Evolutionary conservation across 306 rosid species (phyloP), one percentile per base, ranked within the genome.

Genomic region (Trifolium fragiferum): DNA sequence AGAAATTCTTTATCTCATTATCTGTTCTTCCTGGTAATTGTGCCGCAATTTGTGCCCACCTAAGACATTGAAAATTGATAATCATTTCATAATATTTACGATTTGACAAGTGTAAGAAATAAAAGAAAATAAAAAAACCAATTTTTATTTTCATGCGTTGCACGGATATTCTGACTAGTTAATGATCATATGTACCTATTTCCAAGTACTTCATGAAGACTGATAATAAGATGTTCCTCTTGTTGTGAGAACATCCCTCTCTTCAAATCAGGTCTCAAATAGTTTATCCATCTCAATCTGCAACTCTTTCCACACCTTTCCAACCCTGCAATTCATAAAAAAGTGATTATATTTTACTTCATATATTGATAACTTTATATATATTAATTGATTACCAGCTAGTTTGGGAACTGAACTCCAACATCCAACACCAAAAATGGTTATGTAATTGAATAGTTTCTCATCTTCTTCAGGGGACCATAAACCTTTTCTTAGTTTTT

Each of bases 401-500:
- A 82, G 90, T 84, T 88, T 93, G 40, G 98, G 98, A 58, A 93
- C 96, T 0, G 98, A 91, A 63, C 98, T 93, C 98, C 98, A 93
- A 86, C 97, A 91, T 16, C 98, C 97, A 80, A 91, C 93, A 13
- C 98, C 98, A 53, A 89, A 93, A 13, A 78, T 78, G 61, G 96
- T 84, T 70, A 93, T 88, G 90, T 89, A 83, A 77, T 93, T 91
- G 92, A 85, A 91, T n/a, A 93, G 96, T 76, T 93, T 93, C 86
- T 93, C 98, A 77, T 93, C 98, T 90, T 93, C 98, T 77, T 93
- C 98, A 68, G 98, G 98, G 60, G 98, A 93, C 98, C 98, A 93
- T 44, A 93, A 85, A 30, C 98, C 98, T 76, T 91, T 93, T 69
- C 97, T 88, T 66, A 93, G 70, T 78, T 93, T 91, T 77, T 90